Conservation (phyloP, 306 rosid species). For the Fagus sylvatica region DNA sequence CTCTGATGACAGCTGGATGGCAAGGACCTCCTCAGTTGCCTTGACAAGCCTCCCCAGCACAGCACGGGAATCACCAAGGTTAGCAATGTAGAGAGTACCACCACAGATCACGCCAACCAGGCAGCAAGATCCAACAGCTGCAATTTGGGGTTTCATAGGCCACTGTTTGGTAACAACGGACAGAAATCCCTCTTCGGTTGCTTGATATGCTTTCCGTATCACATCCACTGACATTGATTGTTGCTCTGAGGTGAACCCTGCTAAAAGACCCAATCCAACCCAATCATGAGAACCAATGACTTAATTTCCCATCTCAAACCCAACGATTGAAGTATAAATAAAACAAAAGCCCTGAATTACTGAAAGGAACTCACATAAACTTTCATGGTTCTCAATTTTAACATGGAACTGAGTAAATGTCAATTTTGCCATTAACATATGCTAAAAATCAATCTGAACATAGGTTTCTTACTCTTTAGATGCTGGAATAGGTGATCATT, state of each 20-base stretch:
- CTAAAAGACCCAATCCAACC: not conserved
- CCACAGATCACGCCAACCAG: slow-evolving; percentile 81
- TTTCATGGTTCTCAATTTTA: not conserved
- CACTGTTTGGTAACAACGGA: slow-evolving; percentile 78
- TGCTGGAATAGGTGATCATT: slow-evolving; percentile 77
- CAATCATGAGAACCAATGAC: slow-evolving; percentile 19
- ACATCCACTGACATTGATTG: slow-evolving; percentile 83
- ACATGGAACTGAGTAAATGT: not conserved
- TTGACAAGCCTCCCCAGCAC: slow-evolving; percentile 76
- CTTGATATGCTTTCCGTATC: slow-evolving; percentile 88
- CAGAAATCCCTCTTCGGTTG: slow-evolving; percentile 89
- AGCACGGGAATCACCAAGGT: slow-evolving; percentile 96
- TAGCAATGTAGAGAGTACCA: slow-evolving; percentile 76
- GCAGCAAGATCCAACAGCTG: slow-evolving; percentile 97
- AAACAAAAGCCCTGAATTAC: slow-evolving; percentile 5
- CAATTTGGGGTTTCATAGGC: slow-evolving; percentile 84
- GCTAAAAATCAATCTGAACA: not conserved
- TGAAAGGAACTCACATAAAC: not conserved
- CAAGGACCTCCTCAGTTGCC: slow-evolving; percentile 82
- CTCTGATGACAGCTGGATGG: slow-evolving; percentile 81
- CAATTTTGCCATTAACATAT: slow-evolving; percentile 1
- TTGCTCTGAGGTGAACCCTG: slow-evolving; percentile 84
- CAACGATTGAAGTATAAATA: not conserved
- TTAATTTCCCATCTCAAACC: not conserved
- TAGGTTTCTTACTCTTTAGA: slow-evolving; percentile 57